Conservation (phyloP, 768 basidiomycete genomes). For the Hygrocybe coccinea region DNA sequence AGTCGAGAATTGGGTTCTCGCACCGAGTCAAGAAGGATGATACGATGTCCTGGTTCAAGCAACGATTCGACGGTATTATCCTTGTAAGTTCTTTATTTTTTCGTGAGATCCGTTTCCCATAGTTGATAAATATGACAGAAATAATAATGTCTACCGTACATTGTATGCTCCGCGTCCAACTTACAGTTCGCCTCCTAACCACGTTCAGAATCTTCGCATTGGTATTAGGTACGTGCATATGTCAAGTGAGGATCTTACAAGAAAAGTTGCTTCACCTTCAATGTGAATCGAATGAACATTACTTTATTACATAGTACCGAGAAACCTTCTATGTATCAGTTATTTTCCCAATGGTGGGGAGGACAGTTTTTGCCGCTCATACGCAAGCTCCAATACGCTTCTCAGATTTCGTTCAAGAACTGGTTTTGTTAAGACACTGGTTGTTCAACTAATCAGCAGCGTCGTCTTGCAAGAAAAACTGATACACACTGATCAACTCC, state of each 20-base stretch:
- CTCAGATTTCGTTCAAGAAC: conserved; percentile 45
- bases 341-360: too few relatives aligned
- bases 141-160: neutral
- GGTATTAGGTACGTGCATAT: too few relatives aligned
- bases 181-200: neutral
- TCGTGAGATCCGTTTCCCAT: too few relatives aligned
- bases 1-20: conserved; percentile 76
- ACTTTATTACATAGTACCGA: neutral
- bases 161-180: neutral
- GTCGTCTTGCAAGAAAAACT: neutral
- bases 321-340: too few relatives aligned
- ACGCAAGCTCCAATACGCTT: conserved; percentile 25
- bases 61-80: conserved; percentile 97
- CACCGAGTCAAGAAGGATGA: conserved; percentile 96
- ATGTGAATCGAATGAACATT: too few relatives aligned
- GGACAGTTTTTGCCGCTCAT: conserved; percentile 10
- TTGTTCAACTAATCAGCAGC: conserved; percentile 1
- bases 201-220: too few relatives aligned
- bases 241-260: too few relatives aligned
- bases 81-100: conserved; percentile 47
- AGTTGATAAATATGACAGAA: neutral
- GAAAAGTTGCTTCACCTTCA: neutral
- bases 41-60: conserved; percentile 98
- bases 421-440: conserved; percentile 59
- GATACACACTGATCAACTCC: conserved; percentile 51